These are phyloP conservation scores for Papiliotrema laurentii DNA, from an alignment of 1,284 basidiomycete genomes.

Conservation along the genomic window DNA sequence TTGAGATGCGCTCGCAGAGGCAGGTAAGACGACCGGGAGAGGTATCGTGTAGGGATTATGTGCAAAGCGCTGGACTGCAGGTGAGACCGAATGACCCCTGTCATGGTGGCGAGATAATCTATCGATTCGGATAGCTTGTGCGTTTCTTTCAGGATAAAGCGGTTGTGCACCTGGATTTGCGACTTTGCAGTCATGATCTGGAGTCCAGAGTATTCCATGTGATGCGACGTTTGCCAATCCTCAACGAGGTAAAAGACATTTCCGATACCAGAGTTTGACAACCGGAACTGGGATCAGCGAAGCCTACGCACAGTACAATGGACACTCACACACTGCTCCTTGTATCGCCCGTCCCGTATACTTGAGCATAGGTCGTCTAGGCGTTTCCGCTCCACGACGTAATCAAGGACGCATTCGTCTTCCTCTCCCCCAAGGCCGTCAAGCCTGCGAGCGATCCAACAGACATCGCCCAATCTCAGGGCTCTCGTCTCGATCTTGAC, in stretches of 20 bases:
- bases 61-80: conserved; percentile 44
- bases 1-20: conserved; percentile 44
- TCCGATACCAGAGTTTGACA: conserved; percentile 51
- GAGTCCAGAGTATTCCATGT: conserved; percentile 35
- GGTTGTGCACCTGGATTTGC: conserved; percentile 55
- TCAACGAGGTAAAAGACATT: conserved; percentile 57
- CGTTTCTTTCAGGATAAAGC: conserved; percentile 56
- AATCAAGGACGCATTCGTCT: conserved; percentile 55
- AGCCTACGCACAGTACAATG: background rate
- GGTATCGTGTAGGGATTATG: conserved; percentile 49
- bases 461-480: conserved; percentile 55
- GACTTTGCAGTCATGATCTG: conserved; percentile 50
- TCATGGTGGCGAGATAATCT: conserved; percentile 52
- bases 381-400: conserved; percentile 56
- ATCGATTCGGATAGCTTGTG: conserved; percentile 52
- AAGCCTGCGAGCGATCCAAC: conserved; percentile 54
- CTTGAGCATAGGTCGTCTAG: conserved; percentile 54
- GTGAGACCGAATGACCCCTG: conserved; percentile 47
- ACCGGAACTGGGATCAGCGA: conserved; percentile 47
- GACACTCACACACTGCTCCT: conserved; percentile 55
- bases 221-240: conserved; percentile 49
- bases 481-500: conserved; percentile 51
- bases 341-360: conserved; percentile 55
- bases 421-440: conserved; percentile 40
- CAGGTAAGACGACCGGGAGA: conserved; percentile 35